A percentile compares a stretch with the other conserved stretches of the same genome.
Conservation (phyloP, 208 protist genomes). For the Jaenimonas drosophilae region DNA sequence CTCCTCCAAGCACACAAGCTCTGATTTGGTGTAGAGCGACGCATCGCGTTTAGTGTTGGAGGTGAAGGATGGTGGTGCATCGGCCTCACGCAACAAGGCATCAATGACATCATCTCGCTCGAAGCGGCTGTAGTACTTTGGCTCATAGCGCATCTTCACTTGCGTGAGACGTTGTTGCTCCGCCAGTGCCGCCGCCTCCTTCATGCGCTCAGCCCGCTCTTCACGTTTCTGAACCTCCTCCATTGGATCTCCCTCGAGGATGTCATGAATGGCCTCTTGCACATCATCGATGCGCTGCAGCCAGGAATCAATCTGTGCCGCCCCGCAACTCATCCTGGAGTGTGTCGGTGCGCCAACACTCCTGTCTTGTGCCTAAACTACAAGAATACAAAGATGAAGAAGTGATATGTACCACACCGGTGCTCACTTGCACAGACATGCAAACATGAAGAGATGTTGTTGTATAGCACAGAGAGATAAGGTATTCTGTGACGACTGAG, state of each 20-base stretch:
- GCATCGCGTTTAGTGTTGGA: not conserved
- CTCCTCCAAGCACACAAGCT: constrained; percentile 20
- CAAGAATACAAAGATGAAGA: not conserved
- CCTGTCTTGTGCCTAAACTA: not conserved
- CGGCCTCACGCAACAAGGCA: constrained; percentile 14
- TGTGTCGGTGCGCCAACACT: constrained; percentile 10
- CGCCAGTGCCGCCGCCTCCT: constrained; percentile 4
- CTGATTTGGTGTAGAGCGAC: constrained; percentile 9
- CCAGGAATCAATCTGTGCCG: constrained; percentile 28
- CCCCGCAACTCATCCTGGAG: not conserved
- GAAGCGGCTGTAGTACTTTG: constrained; percentile 27
- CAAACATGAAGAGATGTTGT: no score
- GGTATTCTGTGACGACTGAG: not conserved
- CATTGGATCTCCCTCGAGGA: constrained; percentile 24
- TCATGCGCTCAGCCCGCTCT: constrained; percentile 1
- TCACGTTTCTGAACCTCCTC: constrained; percentile 18
- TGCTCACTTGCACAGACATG: no score
- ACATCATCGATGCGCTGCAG: constrained; percentile 26
- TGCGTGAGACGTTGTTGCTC: constrained; percentile 2
- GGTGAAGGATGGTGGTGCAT: constrained; percentile 1
- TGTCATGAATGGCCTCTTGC: constrained; percentile 19
- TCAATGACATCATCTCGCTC: constrained; percentile 37
- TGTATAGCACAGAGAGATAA: no score
- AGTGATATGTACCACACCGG: not conserved
- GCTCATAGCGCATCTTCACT: constrained; percentile 34